Evolutionary conservation across 306 rosid genomes (phyloP), one percentile per base, ranked within the genome.

Genomic region (Nissolia schottii): DNA sequence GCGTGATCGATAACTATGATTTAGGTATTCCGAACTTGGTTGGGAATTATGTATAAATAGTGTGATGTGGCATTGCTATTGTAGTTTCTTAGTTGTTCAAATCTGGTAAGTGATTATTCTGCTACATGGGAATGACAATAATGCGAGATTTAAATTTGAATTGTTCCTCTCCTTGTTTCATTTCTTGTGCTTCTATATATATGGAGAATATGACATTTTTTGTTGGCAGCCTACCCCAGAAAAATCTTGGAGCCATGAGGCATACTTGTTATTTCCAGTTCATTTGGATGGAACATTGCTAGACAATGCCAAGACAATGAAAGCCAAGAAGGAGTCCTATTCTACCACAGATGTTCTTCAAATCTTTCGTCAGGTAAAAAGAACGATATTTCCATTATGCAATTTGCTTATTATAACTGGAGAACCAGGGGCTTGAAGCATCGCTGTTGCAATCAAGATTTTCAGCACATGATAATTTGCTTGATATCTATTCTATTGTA

Each of bases 261-360:
- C 97, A 3, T 95, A 89, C 81, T 80, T 95, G 74, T 76, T 95
- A 71, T 95, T 95, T 89, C 97, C 99, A 50, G 96, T 95, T 85
- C 99, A 92, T 83, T 81, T 95, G 87, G 99, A 92, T 67, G 99
- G 97, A 82, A 95, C 99, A 24, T 78, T 91, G 84, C 81, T 95
- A 74, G 99, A 95, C 84, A 89, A 88, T 86, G 89, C 96, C 18
- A 85, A 88, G 67, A 77, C 80, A 60, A 92, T 95, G 99, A 78
- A 88, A 79, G 62, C 88, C 56, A 95, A 84, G 69, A 92, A 92
- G 81, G 97, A 95, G 74, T 81, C 50, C 85, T 95, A 83, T 76
- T 87, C 99, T 62, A 89, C 96, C 71, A 51, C 90, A 43, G 96
- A 89, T 72, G 96, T 95, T 75, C 97, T 95, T 49, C 92, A 92